phyloP scores from a whole-genome alignment of 495 filamentous ascomycete genomes.

The Lichina pygmaea region DNA sequence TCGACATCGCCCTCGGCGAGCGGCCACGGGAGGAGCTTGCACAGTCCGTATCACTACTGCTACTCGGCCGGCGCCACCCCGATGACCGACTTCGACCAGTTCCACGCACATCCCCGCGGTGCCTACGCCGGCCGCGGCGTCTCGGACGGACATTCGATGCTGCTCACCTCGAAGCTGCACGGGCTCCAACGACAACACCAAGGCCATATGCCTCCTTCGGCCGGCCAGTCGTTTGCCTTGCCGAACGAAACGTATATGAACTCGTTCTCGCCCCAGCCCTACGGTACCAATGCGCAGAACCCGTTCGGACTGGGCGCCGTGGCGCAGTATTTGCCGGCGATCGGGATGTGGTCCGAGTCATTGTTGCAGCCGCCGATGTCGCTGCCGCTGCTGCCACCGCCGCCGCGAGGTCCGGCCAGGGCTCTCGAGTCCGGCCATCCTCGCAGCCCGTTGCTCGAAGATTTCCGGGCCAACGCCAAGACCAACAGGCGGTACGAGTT shows the following conservation, averaged over 20 bases:
- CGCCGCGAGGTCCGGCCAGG: constrained; percentile 10
- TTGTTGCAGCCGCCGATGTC: background rate
- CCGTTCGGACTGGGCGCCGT: constrained; percentile 7
- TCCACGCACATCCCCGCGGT: constrained; percentile 16
- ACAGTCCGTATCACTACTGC: constrained; percentile 6
- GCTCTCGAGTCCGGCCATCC: constrained; percentile 34
- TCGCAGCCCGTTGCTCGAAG: constrained; percentile 47
- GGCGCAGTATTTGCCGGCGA: constrained; percentile 7
- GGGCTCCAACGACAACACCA: constrained; percentile 24
- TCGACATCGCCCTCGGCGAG: constrained; percentile 7
- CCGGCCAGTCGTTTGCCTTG: constrained; percentile 11
- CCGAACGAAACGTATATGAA: constrained; percentile 14
- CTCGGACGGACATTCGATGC: constrained; percentile 15
- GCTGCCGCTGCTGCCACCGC: constrained; percentile 4
- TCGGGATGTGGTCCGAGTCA: constrained; percentile 4
- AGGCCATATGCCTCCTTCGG: constrained; percentile 9
- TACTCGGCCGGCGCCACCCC: constrained; percentile 15
- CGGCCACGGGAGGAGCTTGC: constrained; percentile 6
- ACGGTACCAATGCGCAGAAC: constrained; percentile 12
- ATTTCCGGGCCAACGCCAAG: constrained; percentile 53
- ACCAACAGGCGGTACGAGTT: constrained; percentile 61
- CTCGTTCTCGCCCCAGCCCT: constrained; percentile 13
- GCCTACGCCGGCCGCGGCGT: constrained; percentile 10
- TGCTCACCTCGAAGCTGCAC: constrained; percentile 22
- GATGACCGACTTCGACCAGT: constrained; percentile 12